Conservation (phyloP, 2,329 filamentous ascomycete species). For the Pseudovirgaria hyperparasitica region DNA sequence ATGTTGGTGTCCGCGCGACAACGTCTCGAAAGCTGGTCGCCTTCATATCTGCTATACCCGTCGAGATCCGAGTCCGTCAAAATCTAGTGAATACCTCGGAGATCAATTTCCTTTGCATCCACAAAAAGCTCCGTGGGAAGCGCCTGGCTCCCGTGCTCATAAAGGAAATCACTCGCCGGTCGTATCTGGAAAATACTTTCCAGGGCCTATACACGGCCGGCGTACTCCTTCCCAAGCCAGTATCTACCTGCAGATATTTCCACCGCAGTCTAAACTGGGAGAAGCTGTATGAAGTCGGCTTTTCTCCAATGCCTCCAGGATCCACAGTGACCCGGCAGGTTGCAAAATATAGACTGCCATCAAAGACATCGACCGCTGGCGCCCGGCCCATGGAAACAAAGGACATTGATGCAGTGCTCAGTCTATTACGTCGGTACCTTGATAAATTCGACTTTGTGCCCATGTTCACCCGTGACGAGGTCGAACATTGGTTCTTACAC, state of each 20-base stretch:
- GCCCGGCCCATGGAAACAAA: constrained; percentile 67
- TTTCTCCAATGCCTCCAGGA: constrained; percentile 72
- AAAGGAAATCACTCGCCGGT: constrained; percentile 90
- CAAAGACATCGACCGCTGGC: constrained; percentile 57
- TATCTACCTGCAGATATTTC: constrained; percentile 90
- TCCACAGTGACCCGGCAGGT: constrained; percentile 81
- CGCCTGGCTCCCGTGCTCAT: constrained; percentile 87
- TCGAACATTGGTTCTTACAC: constrained; percentile 77
- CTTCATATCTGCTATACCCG: constrained; percentile 89
- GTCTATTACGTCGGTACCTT: constrained; percentile 65
- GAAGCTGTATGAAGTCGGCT: constrained; percentile 89
- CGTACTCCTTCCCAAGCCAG: constrained; percentile 76
- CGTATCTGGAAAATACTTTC: constrained; percentile 75
- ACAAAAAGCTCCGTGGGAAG: constrained; percentile 94
- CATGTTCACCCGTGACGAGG: constrained; percentile 65
- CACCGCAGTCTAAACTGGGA: constrained; percentile 91
- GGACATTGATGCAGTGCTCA: constrained; percentile 64
- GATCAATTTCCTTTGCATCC: constrained; percentile 96
- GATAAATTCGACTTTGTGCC: constrained; percentile 74
- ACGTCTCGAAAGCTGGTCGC: constrained; percentile 80
- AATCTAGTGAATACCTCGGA: constrained; percentile 69
- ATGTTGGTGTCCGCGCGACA: constrained; percentile 79
- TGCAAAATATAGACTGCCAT: constrained; percentile 72
- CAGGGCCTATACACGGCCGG: constrained; percentile 96
- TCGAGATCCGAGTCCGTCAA: constrained; percentile 66